A percentile compares a stretch with the other conserved stretches of the same genome.
Evolutionary conservation across 768 basidiomycete species (phyloP).

Genomic region (Phylloporus arenicola): DNA sequence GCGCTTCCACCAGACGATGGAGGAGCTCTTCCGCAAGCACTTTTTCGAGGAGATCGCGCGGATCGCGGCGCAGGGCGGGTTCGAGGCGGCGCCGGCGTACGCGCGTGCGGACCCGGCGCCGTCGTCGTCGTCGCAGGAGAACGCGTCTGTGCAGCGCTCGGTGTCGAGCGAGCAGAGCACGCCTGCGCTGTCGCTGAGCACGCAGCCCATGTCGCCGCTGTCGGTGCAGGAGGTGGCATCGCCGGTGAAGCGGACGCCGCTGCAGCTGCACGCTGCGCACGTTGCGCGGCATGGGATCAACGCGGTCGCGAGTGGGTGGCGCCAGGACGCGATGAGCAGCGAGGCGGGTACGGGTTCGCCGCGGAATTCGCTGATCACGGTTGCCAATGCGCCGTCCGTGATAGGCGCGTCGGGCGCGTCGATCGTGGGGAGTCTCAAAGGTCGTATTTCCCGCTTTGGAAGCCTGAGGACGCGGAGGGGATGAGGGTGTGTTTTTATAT

Average conservation of each 20-base stretch:
- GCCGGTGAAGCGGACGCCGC: conserved; percentile 57
- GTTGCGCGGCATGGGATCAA: conserved; percentile 79
- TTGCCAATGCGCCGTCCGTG: conserved; percentile 43
- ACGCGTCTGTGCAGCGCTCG: conserved; percentile 41
- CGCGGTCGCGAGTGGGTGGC: conserved; percentile 73
- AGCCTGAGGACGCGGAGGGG: conserved; percentile 52
- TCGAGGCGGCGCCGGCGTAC: conserved; percentile 44
- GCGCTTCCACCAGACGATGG: conserved; percentile 88
- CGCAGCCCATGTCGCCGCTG: conserved; percentile 40
- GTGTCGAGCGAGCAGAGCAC: conserved; percentile 36
- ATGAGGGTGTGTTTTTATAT: conserved; percentile 1
- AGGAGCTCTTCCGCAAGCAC: conserved; percentile 79
- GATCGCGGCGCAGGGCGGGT: conserved; percentile 52
- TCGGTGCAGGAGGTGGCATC: conserved; percentile 6
- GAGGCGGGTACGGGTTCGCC: conserved; percentile 50
- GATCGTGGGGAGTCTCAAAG: conserved; percentile 60
- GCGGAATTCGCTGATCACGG: conserved; percentile 71
- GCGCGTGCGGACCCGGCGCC: conserved; percentile 34
- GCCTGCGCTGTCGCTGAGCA: conserved; percentile 50
- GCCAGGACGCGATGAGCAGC: conserved; percentile 42
- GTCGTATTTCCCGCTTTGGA: conserved; percentile 71
- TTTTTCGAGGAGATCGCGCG: conserved; percentile 79
- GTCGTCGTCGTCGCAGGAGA: conserved; percentile 42
- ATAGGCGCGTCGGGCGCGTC: conserved; percentile 47
- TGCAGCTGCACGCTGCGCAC: conserved; percentile 77